Base-by-base conservation (phyloP, 2,329 filamentous ascomycete species). In the Xylaria sp. region DNA sequence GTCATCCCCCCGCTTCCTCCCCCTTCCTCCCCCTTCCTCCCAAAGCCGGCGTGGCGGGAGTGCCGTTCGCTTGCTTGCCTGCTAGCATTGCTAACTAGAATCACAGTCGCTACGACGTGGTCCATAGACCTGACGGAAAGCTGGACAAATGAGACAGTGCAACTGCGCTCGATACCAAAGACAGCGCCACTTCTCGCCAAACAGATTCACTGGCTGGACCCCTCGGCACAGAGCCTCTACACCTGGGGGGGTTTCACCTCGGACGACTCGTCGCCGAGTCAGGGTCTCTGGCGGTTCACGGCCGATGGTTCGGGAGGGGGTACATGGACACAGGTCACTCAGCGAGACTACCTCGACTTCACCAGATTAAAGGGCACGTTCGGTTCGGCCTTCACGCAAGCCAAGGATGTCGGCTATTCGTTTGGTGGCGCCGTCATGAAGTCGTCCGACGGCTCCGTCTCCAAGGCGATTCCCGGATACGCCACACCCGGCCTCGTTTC, bases 121-220 rank as follows among this genome's bases (percentile, higher is more conserved):
- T 81, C 80, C 9, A 73, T 82, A 23, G 70, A 72, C 55, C 60
- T 82, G 23, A 76, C 74, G 9, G 61, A 76, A 46, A 77, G 76
- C 37, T 81, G 81, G 81, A 79, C 76, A n/a, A 78, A 79, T 66
- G 65, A 76, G 1, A 78, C 76, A 15, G 77, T 80, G 15, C 60
- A 72, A 25, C 70, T 81, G 57, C 74, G 69, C 12, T 69, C 74
- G 3, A 79, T 79, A 13, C 60, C 69, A 5, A 80, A 82, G 63
- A 31, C 70, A 9, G 73, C 76, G 9, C 78, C 79, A 7, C 58
- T 71, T n/a, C 71, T 80, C 31, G 76, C 76, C 65, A 74, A 76
- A 44, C 76, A 79, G 56, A 72, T 77, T 7, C 61, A 79, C 31
- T 82, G 80, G 80, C 71, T 74, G n/a, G 78, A 81, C 65, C 50